phyloP scores from a whole-genome alignment of 2,329 filamentous ascomycete genomes.

The Fusarium sp. region DNA sequence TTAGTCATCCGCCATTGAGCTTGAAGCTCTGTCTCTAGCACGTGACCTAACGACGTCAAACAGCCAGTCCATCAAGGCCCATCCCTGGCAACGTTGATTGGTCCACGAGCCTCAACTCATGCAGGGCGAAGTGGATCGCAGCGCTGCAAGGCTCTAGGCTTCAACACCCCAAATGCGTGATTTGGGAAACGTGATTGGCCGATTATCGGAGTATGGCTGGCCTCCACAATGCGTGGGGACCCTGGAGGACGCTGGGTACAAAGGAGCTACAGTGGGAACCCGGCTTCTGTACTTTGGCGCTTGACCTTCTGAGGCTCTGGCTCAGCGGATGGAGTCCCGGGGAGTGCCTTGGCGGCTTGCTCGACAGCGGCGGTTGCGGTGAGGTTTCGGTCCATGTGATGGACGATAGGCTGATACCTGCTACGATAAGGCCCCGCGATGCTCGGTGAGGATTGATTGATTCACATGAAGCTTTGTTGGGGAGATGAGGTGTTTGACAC shows the following conservation, averaged over 20 bases:
- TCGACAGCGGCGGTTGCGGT: slow-evolving; percentile 16
- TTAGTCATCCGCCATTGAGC: slow-evolving; percentile 44
- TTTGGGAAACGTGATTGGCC: slow-evolving; percentile 33
- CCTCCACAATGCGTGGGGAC: slow-evolving; percentile 27
- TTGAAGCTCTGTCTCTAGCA: slow-evolving; percentile 3
- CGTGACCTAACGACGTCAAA: slow-evolving; percentile 29
- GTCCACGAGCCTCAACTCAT: slow-evolving; percentile 1
- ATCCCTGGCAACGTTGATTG: slow-evolving; percentile 29
- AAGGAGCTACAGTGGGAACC: slow-evolving; percentile 24
- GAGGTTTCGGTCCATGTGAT: slow-evolving; percentile 5
- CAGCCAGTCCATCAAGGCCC: background rate
- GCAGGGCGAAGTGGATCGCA: slow-evolving; percentile 26
- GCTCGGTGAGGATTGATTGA: slow-evolving; percentile 19
- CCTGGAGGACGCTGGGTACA: slow-evolving; percentile 35
- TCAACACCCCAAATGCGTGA: slow-evolving; percentile 17
- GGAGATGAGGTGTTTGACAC: slow-evolving; percentile 9
- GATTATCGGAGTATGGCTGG: slow-evolving; percentile 21
- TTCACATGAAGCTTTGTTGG: slow-evolving; percentile 5
- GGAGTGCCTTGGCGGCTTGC: slow-evolving; percentile 26
- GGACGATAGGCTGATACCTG: slow-evolving; percentile 34
- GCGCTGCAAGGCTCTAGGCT: slow-evolving; percentile 30
- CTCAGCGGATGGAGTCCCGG: background rate
- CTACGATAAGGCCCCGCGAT: slow-evolving; percentile 39
- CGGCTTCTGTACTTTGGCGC: slow-evolving; percentile 23
- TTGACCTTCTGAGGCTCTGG: slow-evolving; percentile 26